Conservation (phyloP, 495 filamentous ascomycete genomes). For the Xylaria acuta region DNA sequence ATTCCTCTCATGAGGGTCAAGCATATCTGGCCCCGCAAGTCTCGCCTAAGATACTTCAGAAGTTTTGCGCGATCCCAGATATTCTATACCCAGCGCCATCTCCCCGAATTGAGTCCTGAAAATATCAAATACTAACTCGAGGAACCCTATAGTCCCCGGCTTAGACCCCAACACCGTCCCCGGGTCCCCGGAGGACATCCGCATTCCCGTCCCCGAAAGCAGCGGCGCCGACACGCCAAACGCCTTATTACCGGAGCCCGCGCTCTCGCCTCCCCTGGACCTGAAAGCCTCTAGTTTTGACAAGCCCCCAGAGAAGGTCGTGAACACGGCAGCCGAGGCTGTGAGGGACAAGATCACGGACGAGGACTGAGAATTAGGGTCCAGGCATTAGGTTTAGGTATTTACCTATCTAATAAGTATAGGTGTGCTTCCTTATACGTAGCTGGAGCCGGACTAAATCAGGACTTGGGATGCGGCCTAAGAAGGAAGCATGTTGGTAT, state of each 20-base stretch:
- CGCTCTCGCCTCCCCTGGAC: conserved; percentile 44
- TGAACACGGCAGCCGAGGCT: conserved; percentile 52
- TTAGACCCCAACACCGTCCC: conserved; percentile 59
- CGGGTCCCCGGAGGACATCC: conserved; percentile 80
- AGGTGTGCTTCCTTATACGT: not conserved
- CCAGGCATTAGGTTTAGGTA: not conserved
- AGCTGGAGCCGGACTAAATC: not conserved
- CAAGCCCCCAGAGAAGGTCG: conserved; percentile 52
- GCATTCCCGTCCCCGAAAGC: conserved; percentile 73
- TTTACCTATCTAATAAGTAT: not conserved
- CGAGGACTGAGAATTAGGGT: conserved; percentile 44
- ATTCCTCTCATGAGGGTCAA: not conserved
- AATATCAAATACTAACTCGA: not conserved
- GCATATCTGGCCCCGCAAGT: not conserved
- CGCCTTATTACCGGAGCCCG: conserved; percentile 36
- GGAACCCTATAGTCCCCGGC: conserved; percentile 43
- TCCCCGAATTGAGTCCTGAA: not conserved
- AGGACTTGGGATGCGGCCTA: not conserved
- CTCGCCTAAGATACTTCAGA: not conserved
- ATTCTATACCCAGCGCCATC: not conserved
- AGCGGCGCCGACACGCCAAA: conserved; percentile 27
- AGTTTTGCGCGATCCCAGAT: not conserved
- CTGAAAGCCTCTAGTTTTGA: conserved; percentile 30
- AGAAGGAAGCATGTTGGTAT: not conserved
- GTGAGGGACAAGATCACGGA: conserved; percentile 56